Conservation (phyloP, 2,329 filamentous ascomycete genomes). For the Aspergillus carbonarius region DNA sequence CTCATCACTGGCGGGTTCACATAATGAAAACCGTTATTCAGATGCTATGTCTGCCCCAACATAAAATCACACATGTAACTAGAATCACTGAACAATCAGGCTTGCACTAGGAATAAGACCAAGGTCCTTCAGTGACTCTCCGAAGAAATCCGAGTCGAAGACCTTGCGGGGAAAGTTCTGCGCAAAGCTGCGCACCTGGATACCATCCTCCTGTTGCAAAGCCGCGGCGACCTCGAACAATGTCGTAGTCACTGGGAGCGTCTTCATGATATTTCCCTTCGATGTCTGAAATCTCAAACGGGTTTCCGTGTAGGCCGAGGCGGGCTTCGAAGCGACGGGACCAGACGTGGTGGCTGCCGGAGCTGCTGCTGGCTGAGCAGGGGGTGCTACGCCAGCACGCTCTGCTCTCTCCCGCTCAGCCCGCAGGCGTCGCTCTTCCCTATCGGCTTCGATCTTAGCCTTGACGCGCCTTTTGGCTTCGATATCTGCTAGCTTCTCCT, state of each 20-base stretch:
- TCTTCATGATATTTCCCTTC: constrained; percentile 78
- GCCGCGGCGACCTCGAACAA: constrained; percentile 86
- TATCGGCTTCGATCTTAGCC: constrained; percentile 92
- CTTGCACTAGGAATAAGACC: constrained; percentile 89
- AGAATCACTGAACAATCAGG: constrained; percentile 64
- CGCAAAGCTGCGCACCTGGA: constrained; percentile 71
- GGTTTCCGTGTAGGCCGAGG: constrained; percentile 74
- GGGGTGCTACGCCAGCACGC: constrained; percentile 69
- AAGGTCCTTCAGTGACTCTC: constrained; percentile 88
- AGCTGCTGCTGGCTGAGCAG: constrained; percentile 48
- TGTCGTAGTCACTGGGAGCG: constrained; percentile 82
- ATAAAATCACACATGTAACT: background rate
- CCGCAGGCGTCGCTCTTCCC: constrained; percentile 81
- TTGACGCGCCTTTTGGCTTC: constrained; percentile 87
- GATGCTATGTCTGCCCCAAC: background rate
- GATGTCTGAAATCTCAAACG: constrained; percentile 77
- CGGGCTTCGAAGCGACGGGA: constrained; percentile 58
- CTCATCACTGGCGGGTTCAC: background rate
- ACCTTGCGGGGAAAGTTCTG: constrained; percentile 86
- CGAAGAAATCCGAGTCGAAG: constrained; percentile 74
- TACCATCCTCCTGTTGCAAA: constrained; percentile 68
- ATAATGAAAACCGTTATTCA: constrained; percentile 1
- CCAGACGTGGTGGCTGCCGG: constrained; percentile 46
- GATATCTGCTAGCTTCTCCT: constrained; percentile 81
- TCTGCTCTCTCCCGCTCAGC: constrained; percentile 82